A percentile compares a stretch with the other conserved stretches of the same genome.
These are phyloP conservation scores for Cucumis melo DNA, from an alignment of 306 rosid genomes.

Conservation along the genomic window DNA sequence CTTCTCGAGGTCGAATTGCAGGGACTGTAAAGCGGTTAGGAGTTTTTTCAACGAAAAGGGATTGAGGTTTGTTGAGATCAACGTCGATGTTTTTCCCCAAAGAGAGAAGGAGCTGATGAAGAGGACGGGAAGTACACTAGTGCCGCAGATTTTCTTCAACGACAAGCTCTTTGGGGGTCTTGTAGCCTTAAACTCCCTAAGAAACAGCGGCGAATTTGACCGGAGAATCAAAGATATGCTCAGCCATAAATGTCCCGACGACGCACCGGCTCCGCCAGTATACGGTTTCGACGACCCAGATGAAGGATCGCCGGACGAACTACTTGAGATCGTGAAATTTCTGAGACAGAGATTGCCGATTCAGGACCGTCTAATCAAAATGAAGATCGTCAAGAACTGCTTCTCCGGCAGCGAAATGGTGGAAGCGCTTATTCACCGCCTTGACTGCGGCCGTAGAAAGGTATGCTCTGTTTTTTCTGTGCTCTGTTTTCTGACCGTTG, in stretches of 20 bases:
- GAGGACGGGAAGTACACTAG: slow-evolving; percentile 46
- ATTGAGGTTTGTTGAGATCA: slow-evolving; percentile 56
- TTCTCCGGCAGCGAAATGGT: slow-evolving; percentile 66
- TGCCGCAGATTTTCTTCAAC: slow-evolving; percentile 90
- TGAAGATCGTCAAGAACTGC: slow-evolving; percentile 69
- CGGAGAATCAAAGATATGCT: slow-evolving; percentile 43
- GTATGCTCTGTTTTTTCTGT: slow-evolving; percentile 22
- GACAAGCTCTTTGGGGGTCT: slow-evolving; percentile 76
- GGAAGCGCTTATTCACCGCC: slow-evolving; percentile 44
- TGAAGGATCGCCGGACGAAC: slow-evolving; percentile 38
- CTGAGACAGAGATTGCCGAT: slow-evolving; percentile 52
- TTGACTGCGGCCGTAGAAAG: slow-evolving; percentile 62
- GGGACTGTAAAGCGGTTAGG: slow-evolving; percentile 84
- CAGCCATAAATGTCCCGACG: slow-evolving; percentile 30
- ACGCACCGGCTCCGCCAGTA: slow-evolving; percentile 50
- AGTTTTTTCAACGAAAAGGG: slow-evolving; percentile 49
- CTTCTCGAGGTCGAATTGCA: slow-evolving; percentile 70
- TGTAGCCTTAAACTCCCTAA: slow-evolving; percentile 67
- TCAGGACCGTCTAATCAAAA: slow-evolving; percentile 64
- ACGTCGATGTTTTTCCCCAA: slow-evolving; percentile 64
- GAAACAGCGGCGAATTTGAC: slow-evolving; percentile 75
- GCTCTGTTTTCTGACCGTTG: not conserved
- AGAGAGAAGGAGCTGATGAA: slow-evolving; percentile 57
- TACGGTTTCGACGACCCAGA: slow-evolving; percentile 46
- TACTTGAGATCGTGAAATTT: slow-evolving; percentile 32